phyloP scores from a whole-genome alignment of 2,329 filamentous ascomycete genomes.

The Aspergillus carbonarius region DNA sequence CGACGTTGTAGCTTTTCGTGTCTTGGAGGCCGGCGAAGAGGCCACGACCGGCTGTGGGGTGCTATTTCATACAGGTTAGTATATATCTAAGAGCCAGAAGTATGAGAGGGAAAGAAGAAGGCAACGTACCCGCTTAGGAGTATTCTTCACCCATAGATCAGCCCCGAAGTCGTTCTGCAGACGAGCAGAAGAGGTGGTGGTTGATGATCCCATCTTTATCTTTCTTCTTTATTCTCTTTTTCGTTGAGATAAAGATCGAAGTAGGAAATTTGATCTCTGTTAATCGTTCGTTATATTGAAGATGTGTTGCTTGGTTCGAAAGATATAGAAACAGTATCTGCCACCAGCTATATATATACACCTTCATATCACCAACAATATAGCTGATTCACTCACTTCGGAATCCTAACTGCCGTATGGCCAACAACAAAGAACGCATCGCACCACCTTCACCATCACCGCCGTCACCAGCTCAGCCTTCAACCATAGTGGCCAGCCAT shows the following conservation, averaged over 20 bases:
- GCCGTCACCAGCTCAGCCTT: not conserved
- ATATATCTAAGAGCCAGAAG: not conserved
- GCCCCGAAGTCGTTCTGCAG: slow-evolving; percentile 37
- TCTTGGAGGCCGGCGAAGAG: slow-evolving; percentile 42
- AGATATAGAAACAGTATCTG: not conserved
- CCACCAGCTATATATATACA: not conserved
- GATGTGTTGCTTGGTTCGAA: no score
- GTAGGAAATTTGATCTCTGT: not conserved
- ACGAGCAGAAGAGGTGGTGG: slow-evolving; percentile 12
- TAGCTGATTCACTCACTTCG: not conserved
- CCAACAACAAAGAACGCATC: not conserved
- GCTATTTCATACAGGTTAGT: slow-evolving; percentile 19
- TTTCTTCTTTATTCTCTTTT: not conserved
- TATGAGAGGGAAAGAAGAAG: no score
- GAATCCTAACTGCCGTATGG: not conserved
- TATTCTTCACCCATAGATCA: slow-evolving; percentile 35
- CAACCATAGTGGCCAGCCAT: not conserved
- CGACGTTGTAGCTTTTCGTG: slow-evolving; percentile 40
- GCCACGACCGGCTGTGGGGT: slow-evolving; percentile 35
- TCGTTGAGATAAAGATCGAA: not conserved
- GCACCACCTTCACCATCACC: not conserved
- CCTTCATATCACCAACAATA: not conserved
- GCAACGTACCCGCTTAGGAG: slow-evolving; percentile 23
- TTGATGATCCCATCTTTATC: not conserved
- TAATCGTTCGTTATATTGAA: no score